These are phyloP conservation scores for Xylaria hypoxylon DNA, from an alignment of 2,329 filamentous ascomycete species.

Conservation along the genomic window DNA sequence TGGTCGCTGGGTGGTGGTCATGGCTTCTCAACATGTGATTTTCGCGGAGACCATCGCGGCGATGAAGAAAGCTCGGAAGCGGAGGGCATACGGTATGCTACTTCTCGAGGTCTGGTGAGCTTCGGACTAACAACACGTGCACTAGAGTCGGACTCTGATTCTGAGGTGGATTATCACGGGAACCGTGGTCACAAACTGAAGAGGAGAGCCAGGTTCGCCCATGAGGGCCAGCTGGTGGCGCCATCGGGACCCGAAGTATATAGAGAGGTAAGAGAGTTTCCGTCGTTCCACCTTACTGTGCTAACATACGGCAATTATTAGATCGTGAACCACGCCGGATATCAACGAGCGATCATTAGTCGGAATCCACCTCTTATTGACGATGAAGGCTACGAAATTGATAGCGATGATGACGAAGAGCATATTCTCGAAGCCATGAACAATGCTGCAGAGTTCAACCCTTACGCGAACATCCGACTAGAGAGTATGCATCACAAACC, in stretches of 20 bases:
- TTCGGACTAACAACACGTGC: slow-evolving; percentile 43
- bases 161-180: slow-evolving; percentile 74
- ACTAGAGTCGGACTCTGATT: slow-evolving; percentile 82
- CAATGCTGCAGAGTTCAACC: slow-evolving; percentile 76
- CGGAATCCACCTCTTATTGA: slow-evolving; percentile 79
- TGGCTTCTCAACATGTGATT: slow-evolving; percentile 68
- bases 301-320: slow-evolving; percentile 52
- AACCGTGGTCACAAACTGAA: slow-evolving; percentile 86
- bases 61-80: slow-evolving; percentile 75
- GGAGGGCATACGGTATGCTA: slow-evolving; percentile 70
- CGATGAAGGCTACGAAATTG: slow-evolving; percentile 81
- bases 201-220: slow-evolving; percentile 77
- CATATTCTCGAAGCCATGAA: slow-evolving; percentile 70
- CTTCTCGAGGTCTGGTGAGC: slow-evolving; percentile 15
- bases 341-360: slow-evolving; percentile 77
- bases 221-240: slow-evolving; percentile 75
- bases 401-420: slow-evolving; percentile 77
- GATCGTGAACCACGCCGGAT: slow-evolving; percentile 79
- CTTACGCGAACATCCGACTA: slow-evolving; percentile 77
- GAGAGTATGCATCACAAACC: slow-evolving; percentile 67
- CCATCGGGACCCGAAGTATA: slow-evolving; percentile 75
- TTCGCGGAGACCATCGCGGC: slow-evolving; percentile 75
- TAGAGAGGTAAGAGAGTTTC: slow-evolving; percentile 69
- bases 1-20: slow-evolving; percentile 26
- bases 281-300: neutral